Percentiles rank a stretch among this genome's conserved stretches.
Conservation (phyloP, 208 protist genomes). For the Crithidia mellificae region DNA sequence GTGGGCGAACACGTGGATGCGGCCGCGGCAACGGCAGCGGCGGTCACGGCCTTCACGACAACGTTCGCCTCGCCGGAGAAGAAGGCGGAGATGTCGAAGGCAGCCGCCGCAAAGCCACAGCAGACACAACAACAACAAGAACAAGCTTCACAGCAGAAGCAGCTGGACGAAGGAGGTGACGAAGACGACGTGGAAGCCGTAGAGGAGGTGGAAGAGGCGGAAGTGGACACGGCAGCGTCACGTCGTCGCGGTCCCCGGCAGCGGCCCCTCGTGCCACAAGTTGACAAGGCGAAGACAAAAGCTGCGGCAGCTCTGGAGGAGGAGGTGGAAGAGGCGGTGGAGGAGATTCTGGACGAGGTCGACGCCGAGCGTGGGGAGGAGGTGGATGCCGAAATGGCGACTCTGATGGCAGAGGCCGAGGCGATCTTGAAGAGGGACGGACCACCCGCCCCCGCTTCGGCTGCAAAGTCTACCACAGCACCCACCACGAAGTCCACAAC, state of each 20-base stretch:
- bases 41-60: slow-evolving; percentile 14
- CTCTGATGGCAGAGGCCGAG: slow-evolving; percentile 22
- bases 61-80: slow-evolving; percentile 3
- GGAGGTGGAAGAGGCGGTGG: slow-evolving; percentile 43
- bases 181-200: slow-evolving; percentile 6
- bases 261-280: slow-evolving; percentile 4
- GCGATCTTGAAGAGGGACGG: slow-evolving; percentile 15
- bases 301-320: slow-evolving; percentile 33
- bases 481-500: background rate
- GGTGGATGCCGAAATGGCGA: slow-evolving; percentile 25
- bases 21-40: slow-evolving; percentile 13
- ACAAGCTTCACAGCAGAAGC: too few species aligned
- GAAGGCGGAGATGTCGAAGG: background rate
- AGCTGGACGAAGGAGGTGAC: too few species aligned
- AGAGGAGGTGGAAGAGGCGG: slow-evolving; percentile 18
- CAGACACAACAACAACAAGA: too few species aligned
- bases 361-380: slow-evolving; percentile 15
- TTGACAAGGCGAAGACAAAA: slow-evolving; percentile 16
- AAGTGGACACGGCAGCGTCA: slow-evolving; percentile 2
- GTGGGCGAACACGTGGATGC: too few species aligned
- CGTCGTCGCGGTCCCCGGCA: slow-evolving; percentile 16
- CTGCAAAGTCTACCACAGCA: background rate
- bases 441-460: background rate
- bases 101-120: too few species aligned
- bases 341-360: slow-evolving; percentile 28